A percentile compares a stretch with the other conserved stretches of the same genome.
Evolutionary conservation across 2,329 filamentous ascomycete genomes (phyloP).

Genomic region (Colletotrichum liriopes): DNA sequence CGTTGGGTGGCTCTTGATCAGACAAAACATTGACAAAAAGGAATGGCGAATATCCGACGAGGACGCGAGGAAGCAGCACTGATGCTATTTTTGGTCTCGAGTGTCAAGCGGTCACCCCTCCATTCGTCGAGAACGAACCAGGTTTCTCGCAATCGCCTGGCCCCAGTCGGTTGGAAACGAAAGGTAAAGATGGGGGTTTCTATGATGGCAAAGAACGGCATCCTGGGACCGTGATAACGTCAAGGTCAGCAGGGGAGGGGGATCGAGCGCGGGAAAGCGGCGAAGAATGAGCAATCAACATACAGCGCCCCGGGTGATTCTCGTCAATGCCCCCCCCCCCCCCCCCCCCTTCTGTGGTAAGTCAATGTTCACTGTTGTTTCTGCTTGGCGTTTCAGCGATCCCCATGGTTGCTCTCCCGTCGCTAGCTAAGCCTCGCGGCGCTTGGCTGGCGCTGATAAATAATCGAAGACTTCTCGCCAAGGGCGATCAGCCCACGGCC

Average conservation of each 20-base stretch:
- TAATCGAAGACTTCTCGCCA: constrained; percentile 16
- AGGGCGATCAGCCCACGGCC: constrained; percentile 31
- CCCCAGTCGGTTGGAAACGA: constrained; percentile 29
- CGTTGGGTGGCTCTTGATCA: constrained; percentile 23
- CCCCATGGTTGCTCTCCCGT: constrained; percentile 31
- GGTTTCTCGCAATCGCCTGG: background rate
- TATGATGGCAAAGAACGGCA: constrained; percentile 3
- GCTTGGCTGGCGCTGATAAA: background rate
- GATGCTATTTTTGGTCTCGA: constrained; percentile 34
- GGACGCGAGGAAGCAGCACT: constrained; percentile 3
- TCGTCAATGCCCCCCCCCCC: constrained; percentile 7
- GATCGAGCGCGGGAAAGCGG: constrained; percentile 36
- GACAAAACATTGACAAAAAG: constrained; percentile 35
- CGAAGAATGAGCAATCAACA: constrained; percentile 11
- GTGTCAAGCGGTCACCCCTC: no score
- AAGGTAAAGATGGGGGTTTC: constrained; percentile 15
- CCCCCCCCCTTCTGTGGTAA: background rate
- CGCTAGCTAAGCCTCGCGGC: constrained; percentile 28
- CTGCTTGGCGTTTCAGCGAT: constrained; percentile 42
- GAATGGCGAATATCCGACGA: constrained; percentile 35
- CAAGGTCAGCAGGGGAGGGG: constrained; percentile 8
- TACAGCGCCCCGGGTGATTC: background rate
- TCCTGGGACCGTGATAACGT: background rate
- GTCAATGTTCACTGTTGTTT: constrained; percentile 29
- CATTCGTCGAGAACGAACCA: background rate